Evolutionary conservation across 228 moss, liverwort and hornwort genomes (phyloP).

Genomic region (Sphagnum fallax): DNA sequence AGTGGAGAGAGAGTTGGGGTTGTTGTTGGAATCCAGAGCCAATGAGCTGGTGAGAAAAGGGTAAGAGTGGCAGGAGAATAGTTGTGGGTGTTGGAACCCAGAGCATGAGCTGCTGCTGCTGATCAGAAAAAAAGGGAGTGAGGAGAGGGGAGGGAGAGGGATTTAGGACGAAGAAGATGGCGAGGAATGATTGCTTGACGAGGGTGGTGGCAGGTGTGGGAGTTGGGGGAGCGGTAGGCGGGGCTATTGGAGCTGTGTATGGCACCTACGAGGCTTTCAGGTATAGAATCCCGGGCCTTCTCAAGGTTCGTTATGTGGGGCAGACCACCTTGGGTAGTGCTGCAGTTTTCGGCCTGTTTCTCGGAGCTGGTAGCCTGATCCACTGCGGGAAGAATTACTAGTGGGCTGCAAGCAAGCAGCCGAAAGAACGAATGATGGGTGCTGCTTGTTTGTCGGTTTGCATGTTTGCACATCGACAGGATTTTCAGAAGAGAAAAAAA

Average conservation of each 20-base stretch:
- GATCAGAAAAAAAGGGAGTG: too few relatives aligned
- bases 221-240: constrained; percentile 76
- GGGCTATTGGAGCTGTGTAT: constrained; percentile 86
- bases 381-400: constrained; percentile 86
- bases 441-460: too few relatives aligned
- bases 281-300: constrained; percentile 75
- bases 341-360: constrained; percentile 85
- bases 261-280: constrained; percentile 89
- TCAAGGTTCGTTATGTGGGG: constrained; percentile 91
- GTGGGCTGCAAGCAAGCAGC: too few relatives aligned
- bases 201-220: constrained; percentile 73
- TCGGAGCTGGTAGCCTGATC: constrained; percentile 85
- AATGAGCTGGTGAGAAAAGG: too few relatives aligned
- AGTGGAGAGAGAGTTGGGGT: too few relatives aligned
- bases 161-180: constrained; percentile 16
- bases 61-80: too few relatives aligned
- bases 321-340: constrained; percentile 92
- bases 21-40: too few relatives aligned
- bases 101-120: too few relatives aligned
- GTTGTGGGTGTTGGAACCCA: too few relatives aligned
- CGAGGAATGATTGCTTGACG: constrained; percentile 55
- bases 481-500: too few relatives aligned
- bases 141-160: not conserved
- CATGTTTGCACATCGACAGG: too few relatives aligned
- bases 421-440: too few relatives aligned